Conservation (phyloP, 2,329 filamentous ascomycete genomes). For the Magnaporthales sp. region DNA sequence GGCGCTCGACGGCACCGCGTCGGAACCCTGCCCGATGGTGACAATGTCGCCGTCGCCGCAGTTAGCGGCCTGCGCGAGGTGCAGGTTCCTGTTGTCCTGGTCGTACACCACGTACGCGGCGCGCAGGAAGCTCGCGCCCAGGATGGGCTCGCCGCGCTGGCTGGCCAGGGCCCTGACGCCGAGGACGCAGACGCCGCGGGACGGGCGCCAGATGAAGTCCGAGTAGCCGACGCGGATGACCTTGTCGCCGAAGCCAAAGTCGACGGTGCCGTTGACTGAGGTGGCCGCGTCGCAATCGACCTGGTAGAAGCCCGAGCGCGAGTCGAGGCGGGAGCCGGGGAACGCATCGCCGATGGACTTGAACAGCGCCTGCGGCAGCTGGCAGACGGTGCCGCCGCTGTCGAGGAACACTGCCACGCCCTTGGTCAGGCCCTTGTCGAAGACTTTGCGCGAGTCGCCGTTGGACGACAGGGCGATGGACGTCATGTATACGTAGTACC, state of each 20-base stretch:
- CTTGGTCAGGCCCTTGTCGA: conserved; percentile 17
- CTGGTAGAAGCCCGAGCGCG: conserved; percentile 28
- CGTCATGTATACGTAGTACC: conserved; percentile 8
- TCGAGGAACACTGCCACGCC: conserved; percentile 47
- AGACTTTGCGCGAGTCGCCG: conserved; percentile 21
- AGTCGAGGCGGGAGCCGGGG: conserved; percentile 31
- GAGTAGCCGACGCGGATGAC: conserved; percentile 27
- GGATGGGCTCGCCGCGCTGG: conserved; percentile 10
- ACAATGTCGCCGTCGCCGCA: background rate
- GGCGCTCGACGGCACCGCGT: conserved; percentile 1
- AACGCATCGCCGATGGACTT: conserved; percentile 32
- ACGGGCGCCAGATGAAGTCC: conserved; percentile 23
- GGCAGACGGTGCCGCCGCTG: conserved; percentile 59
- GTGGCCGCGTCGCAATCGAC: conserved; percentile 27
- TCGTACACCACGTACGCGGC: conserved; percentile 13
- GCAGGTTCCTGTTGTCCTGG: conserved; percentile 6
- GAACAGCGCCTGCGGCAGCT: conserved; percentile 51
- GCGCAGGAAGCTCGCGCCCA: conserved; percentile 19
- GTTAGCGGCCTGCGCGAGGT: conserved; percentile 7
- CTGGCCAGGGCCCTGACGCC: conserved; percentile 11
- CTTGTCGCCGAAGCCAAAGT: conserved; percentile 28
- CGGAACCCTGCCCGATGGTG: background rate
- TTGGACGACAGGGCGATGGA: conserved; percentile 9
- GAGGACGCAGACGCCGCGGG: conserved; percentile 10
- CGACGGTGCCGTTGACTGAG: conserved; percentile 21